A percentile compares a stretch with the other conserved stretches of the same genome.
phyloP scores from a whole-genome alignment of 805 yeast species.

The Cyberlindnera suaveolens region DNA sequence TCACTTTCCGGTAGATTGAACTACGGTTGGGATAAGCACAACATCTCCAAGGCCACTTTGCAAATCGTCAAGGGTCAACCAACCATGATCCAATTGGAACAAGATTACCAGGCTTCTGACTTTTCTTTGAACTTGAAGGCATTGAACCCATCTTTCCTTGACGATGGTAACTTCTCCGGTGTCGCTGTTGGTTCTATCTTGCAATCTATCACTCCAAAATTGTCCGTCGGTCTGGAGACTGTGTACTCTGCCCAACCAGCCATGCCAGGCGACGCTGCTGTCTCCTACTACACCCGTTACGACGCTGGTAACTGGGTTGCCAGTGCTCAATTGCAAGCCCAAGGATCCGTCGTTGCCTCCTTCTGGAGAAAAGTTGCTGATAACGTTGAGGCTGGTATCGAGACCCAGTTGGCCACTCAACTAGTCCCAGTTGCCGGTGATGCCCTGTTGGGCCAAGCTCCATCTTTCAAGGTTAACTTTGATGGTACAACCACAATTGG shows the following conservation, averaged over 20 bases:
- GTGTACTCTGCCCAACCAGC: constrained; percentile 75
- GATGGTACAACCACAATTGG: constrained; percentile 93
- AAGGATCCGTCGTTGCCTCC: constrained; percentile 82
- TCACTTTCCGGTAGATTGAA: constrained; percentile 84
- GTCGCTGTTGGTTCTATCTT: constrained; percentile 86
- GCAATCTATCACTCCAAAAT: constrained; percentile 79
- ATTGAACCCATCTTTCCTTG: constrained; percentile 77
- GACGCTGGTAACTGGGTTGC: constrained; percentile 88
- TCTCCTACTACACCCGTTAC: constrained; percentile 86
- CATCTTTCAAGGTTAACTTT: constrained; percentile 76
- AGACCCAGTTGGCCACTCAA: constrained; percentile 74
- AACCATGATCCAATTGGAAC: constrained; percentile 91
- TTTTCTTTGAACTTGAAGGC: constrained; percentile 85
- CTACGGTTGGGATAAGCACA: constrained; percentile 80
- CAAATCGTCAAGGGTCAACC: constrained; percentile 89
- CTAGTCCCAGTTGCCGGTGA: constrained; percentile 63
- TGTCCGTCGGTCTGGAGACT: constrained; percentile 89
- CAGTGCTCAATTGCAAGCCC: constrained; percentile 87
- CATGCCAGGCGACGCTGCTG: constrained; percentile 84
- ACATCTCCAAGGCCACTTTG: constrained; percentile 76
- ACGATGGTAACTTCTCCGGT: constrained; percentile 71
- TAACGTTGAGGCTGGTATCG: constrained; percentile 91
- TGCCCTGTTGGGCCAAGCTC: constrained; percentile 70
- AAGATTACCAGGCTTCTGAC: constrained; percentile 88
- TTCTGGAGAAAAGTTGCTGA: constrained; percentile 93